These are phyloP conservation scores for Nosema muscidifuracis DNA, from an alignment of 371 early-diverging fungal species.

Conservation along the genomic window DNA sequence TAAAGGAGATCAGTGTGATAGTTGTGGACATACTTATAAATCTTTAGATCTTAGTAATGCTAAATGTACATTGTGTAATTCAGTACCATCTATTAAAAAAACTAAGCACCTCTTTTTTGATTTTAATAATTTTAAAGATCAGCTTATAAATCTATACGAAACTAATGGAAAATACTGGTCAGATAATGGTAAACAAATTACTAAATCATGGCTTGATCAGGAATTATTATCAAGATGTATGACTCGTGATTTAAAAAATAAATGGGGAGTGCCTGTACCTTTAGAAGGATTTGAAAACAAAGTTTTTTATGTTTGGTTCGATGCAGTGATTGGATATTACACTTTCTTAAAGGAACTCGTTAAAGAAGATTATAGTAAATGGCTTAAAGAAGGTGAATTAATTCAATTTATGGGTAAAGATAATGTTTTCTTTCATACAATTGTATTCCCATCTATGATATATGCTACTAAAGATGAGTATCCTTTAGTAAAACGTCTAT, in stretches of 20 bases:
- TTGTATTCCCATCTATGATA: conserved; percentile 87
- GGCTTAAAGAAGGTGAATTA: conserved; percentile 86
- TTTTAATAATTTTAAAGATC: conserved; percentile 70
- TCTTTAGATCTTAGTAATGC: conserved; percentile 84
- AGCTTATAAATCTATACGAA: conserved; percentile 70
- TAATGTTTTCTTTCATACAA: conserved; percentile 98
- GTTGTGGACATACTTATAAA: conserved; percentile 80
- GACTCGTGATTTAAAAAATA: conserved; percentile 83
- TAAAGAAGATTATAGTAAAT: conserved; percentile 68
- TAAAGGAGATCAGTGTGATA: conserved; percentile 98
- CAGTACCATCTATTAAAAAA: conserved; percentile 66
- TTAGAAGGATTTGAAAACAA: conserved; percentile 75
- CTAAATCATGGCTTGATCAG: conserved; percentile 87
- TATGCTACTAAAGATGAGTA: conserved; percentile 72
- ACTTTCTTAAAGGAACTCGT: conserved; percentile 50
- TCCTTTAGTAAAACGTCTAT: conserved; percentile 79
- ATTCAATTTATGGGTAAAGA: conserved; percentile 99
- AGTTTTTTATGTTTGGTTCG: conserved; percentile 99
- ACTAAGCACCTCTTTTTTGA: conserved; percentile 87
- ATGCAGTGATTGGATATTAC: conserved; percentile 83
- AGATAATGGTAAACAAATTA: conserved; percentile 77
- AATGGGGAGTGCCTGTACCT: conserved; percentile 97
- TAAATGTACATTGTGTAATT: conserved; percentile 81
- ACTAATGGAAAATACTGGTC: conserved; percentile 75
- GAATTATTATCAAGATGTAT: conserved; percentile 90